These are phyloP conservation scores for Russula dissimulans DNA, from an alignment of 768 basidiomycete species.

Conservation along the genomic window DNA sequence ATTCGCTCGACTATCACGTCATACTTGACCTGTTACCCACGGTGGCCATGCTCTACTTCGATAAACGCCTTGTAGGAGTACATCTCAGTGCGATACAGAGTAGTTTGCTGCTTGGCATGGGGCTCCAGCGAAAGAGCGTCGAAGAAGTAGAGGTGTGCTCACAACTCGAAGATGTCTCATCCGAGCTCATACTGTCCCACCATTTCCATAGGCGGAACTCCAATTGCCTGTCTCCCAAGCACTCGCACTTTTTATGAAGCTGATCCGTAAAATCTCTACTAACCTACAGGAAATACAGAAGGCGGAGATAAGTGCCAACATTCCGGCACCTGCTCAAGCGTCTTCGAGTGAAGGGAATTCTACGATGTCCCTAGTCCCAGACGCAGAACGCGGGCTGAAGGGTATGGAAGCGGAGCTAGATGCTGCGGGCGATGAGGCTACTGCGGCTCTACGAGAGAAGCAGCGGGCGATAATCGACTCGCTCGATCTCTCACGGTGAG, in stretches of 20 bases:
- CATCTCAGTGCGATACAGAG: conserved; percentile 82
- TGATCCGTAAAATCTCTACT: conserved; percentile 76
- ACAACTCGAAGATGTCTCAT: neutral
- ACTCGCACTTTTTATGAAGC: conserved; percentile 85
- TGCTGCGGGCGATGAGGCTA: conserved; percentile 64
- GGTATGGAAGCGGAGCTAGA: conserved; percentile 27
- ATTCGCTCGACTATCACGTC: conserved; percentile 94
- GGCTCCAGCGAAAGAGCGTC: conserved; percentile 79
- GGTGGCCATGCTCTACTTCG: conserved; percentile 78
- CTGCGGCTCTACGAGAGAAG: conserved; percentile 46
- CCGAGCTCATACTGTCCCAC: neutral
- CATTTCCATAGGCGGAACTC: conserved; percentile 52
- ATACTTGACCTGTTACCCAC: conserved; percentile 85
- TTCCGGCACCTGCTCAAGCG: conserved; percentile 32
- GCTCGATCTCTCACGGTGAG: conserved; percentile 83
- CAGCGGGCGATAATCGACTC: conserved; percentile 85
- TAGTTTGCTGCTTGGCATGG: conserved; percentile 82
- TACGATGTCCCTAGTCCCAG: neutral
- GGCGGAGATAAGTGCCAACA: conserved; percentile 56
- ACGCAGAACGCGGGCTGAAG: conserved; percentile 25
- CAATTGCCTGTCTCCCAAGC: conserved; percentile 78
- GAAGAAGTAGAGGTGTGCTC: conserved; percentile 76
- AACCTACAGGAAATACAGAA: conserved; percentile 71
- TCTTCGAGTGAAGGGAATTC: conserved; percentile 3
- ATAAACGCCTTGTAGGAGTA: conserved; percentile 56